phyloP scores from a whole-genome alignment of 2,329 filamentous ascomycete species.

The Ceratocystis lukuohia region DNA sequence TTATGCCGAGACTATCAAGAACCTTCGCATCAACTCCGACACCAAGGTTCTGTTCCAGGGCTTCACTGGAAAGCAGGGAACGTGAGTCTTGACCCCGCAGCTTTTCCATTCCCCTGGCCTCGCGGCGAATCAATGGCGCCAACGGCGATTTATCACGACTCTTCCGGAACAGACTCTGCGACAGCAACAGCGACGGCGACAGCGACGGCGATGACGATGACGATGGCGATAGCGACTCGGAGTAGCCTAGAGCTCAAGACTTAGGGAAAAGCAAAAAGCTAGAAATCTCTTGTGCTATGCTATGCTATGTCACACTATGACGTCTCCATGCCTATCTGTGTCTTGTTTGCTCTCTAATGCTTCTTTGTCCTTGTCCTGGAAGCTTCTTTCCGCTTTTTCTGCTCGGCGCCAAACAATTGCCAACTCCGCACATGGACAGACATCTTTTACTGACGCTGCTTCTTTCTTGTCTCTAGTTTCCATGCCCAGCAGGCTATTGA shows the following conservation, averaged over 20 bases:
- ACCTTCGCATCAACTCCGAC: constrained; percentile 83
- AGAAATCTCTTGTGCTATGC: too few relatives aligned
- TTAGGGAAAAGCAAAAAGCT: background rate
- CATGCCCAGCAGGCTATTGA: constrained; percentile 96
- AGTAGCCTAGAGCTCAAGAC: background rate
- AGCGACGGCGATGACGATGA: too few relatives aligned
- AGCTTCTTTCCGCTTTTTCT: background rate
- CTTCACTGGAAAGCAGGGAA: constrained; percentile 95
- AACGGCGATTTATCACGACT: too few relatives aligned
- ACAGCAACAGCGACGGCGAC: too few relatives aligned
- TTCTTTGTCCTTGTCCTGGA: background rate
- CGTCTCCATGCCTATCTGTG: background rate
- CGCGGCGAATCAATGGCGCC: too few relatives aligned
- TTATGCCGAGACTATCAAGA: constrained; percentile 62
- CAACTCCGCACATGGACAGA: background rate
- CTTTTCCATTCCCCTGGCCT: background rate
- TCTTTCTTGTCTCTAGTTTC: constrained; percentile 49
- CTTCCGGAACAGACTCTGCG: too few relatives aligned
- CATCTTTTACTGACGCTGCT: constrained; percentile 2
- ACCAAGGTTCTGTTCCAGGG: constrained; percentile 96
- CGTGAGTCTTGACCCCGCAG: constrained; percentile 42
- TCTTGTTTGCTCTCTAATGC: background rate
- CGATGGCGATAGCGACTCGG: background rate
- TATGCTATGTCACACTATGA: background rate
- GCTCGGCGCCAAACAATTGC: background rate